These are phyloP conservation scores for Mortierella sp. DNA, from an alignment of 371 early-diverging fungal genomes.

Conservation along the genomic window DNA sequence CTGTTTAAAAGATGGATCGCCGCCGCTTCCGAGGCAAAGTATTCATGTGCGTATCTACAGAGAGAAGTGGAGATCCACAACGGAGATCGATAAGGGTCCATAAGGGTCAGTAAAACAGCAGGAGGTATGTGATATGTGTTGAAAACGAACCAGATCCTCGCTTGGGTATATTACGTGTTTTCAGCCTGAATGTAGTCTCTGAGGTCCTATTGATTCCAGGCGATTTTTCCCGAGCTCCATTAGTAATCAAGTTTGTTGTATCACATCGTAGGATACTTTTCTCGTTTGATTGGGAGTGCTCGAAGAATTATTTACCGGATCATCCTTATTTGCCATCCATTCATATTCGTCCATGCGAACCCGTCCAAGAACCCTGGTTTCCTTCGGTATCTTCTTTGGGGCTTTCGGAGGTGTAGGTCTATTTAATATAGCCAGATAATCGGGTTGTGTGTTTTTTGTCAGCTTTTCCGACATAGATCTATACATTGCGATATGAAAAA, in stretches of 20 bases:
- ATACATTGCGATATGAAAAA: too few species aligned
- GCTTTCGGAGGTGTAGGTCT: constrained; percentile 54
- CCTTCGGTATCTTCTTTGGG: constrained; percentile 57
- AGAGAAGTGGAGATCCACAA: too few species aligned
- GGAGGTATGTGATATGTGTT: background rate
- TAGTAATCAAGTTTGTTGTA: too few species aligned
- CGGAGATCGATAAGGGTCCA: background rate
- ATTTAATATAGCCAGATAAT: background rate
- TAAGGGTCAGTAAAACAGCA: background rate
- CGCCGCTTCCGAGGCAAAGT: constrained; percentile 48
- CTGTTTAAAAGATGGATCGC: constrained; percentile 49
- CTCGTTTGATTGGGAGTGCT: too few species aligned
- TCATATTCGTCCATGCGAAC: constrained; percentile 64
- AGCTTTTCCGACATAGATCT: too few species aligned
- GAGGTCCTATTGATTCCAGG: constrained; percentile 56
- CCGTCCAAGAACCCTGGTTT: constrained; percentile 59
- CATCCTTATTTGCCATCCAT: constrained; percentile 68
- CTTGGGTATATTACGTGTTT: constrained; percentile 62
- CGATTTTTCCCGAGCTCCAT: too few species aligned
- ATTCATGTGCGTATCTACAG: constrained; percentile 56
- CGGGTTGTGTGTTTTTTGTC: too few species aligned
- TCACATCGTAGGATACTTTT: too few species aligned
- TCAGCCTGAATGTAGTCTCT: constrained; percentile 65
- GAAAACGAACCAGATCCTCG: background rate
- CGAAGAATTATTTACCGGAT: constrained; percentile 67